Conservation (phyloP, 805 yeast genomes). For the Starmerella lactis-condensi region DNA sequence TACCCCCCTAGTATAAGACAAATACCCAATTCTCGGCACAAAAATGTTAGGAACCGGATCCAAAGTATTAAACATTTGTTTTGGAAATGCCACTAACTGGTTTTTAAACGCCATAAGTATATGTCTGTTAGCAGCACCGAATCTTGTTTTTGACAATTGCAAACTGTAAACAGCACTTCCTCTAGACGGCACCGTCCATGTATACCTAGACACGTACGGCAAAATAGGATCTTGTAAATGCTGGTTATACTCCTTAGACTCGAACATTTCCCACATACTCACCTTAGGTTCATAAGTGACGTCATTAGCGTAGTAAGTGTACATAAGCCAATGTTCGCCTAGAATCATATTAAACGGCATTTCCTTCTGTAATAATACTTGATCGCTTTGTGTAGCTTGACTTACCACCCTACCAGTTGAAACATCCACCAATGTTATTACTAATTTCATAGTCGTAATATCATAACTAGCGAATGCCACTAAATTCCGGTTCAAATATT, state of each 20-base stretch:
- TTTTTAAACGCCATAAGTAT: constrained; percentile 41
- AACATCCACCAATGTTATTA: constrained; percentile 42
- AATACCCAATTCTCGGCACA: constrained; percentile 33
- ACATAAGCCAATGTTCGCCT: constrained; percentile 73
- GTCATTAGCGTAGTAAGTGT: constrained; percentile 35
- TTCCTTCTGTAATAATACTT: constrained; percentile 27
- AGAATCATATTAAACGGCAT: constrained; percentile 34
- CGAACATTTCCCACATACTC: constrained; percentile 62
- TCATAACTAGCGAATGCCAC: constrained; percentile 34
- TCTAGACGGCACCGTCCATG: constrained; percentile 43
- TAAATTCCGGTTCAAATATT: constrained; percentile 57
- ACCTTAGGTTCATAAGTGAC: constrained; percentile 40
- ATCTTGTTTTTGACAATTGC: constrained; percentile 37
- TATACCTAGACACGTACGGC: constrained; percentile 35
- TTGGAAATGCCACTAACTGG: constrained; percentile 52
- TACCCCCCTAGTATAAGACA: constrained; percentile 36
- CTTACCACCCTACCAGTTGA: constrained; percentile 48
- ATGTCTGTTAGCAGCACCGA: constrained; percentile 51
- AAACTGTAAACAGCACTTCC: constrained; percentile 29
- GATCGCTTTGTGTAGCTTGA: constrained; percentile 26
- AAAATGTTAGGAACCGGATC: constrained; percentile 37
- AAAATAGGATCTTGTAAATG: constrained; percentile 24
- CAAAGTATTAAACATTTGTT: constrained; percentile 46
- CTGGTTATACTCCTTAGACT: constrained; percentile 37
- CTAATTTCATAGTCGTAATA: constrained; percentile 21